phyloP scores from a whole-genome alignment of 176 grass and related monocot genomes.

The Poa pratensis region DNA sequence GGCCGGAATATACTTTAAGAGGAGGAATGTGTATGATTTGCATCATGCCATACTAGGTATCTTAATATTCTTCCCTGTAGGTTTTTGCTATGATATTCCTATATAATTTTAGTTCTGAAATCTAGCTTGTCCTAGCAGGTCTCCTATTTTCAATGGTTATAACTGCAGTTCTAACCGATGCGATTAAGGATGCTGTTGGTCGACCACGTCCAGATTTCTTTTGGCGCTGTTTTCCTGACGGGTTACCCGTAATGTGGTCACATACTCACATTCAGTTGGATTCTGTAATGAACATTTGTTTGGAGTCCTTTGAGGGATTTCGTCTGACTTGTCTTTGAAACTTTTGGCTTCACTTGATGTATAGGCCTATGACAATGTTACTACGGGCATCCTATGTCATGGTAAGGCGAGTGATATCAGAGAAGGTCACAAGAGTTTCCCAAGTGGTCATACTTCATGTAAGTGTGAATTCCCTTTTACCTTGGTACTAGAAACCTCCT shows the following conservation, averaged over 20 bases:
- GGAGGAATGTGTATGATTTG: conserved; percentile 82
- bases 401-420: conserved; percentile 70
- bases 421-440: conserved; percentile 91
- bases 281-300: background rate
- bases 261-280: background rate
- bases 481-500: conserved; percentile 2
- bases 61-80: background rate
- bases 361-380: conserved; percentile 65
- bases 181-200: conserved; percentile 79
- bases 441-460: conserved; percentile 84
- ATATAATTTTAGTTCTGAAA: conserved; percentile 25
- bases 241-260: conserved; percentile 47
- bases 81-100: conserved; percentile 18
- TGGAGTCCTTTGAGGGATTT: conserved; percentile 6
- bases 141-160: conserved; percentile 79
- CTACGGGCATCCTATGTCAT: conserved; percentile 66
- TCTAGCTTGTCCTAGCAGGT: conserved; percentile 45
- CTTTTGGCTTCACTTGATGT: conserved; percentile 12
- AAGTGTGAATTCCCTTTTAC: conserved; percentile 42
- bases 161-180: conserved; percentile 80
- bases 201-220: conserved; percentile 85
- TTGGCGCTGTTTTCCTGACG: conserved; percentile 85
- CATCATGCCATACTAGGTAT: conserved; percentile 78
- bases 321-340: background rate
- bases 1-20: conserved; percentile 65